Percentiles rank a stretch among this genome's conserved stretches.
These are phyloP conservation scores for Pterocarpus macrocarpus DNA, from an alignment of 306 rosid genomes.

Conservation along the genomic window DNA sequence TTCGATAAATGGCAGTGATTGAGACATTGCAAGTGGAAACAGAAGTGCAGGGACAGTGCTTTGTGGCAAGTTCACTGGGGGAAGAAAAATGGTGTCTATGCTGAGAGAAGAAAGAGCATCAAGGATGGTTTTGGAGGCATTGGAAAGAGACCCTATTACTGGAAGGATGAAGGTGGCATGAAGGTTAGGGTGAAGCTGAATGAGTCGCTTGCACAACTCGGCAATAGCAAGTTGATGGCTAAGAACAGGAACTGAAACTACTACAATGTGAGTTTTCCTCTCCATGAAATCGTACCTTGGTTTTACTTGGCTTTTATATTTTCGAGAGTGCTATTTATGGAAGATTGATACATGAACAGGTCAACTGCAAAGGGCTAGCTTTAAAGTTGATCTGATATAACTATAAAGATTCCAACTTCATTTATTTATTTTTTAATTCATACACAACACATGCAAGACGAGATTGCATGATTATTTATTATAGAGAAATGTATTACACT, in stretches of 20 bases:
- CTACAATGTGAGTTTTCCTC: constrained; percentile 16
- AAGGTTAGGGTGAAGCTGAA: constrained; percentile 20
- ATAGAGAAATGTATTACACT: no score
- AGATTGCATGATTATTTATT: no score
- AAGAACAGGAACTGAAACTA: constrained; percentile 31
- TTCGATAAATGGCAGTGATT: constrained; percentile 23
- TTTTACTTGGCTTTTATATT: background rate
- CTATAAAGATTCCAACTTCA: no score
- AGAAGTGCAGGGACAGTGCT: background rate
- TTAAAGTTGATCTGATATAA: no score
- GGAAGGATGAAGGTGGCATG: constrained; percentile 30
- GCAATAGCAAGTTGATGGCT: constrained; percentile 25
- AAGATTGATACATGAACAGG: no score
- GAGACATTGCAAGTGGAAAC: constrained; percentile 33
- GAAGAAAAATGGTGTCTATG: constrained; percentile 33
- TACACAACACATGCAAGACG: no score
- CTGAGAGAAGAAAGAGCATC: constrained; percentile 28
- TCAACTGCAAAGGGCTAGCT: no score
- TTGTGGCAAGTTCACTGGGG: constrained; percentile 15
- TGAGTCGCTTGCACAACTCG: constrained; percentile 29
- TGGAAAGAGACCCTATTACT: constrained; percentile 21
- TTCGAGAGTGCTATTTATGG: no score
- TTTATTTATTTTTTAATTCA: no score
- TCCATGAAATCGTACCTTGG: constrained; percentile 9
- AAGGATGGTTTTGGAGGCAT: constrained; percentile 16